Evolutionary conservation across 345 rosid genomes (phyloP), one percentile per base, ranked within the genome.

Genomic region (Turritis glabra): DNA sequence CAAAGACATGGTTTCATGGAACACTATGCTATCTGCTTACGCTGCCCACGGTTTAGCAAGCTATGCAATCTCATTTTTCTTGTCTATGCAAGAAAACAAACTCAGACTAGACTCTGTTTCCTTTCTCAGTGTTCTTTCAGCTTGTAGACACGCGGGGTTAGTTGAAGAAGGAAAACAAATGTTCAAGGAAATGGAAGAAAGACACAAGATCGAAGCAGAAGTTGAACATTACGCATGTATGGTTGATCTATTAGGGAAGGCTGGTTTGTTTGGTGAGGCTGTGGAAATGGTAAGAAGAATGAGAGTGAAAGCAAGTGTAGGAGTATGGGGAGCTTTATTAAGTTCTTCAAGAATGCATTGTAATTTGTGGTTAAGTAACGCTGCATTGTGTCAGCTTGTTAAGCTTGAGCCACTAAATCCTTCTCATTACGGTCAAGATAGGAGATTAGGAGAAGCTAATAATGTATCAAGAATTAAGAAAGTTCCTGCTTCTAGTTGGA

Each of bases 161-260:
- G 76, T 84, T 17, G 84, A 84, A 79, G 86, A 86, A 75, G 88
- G 93, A 26, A 83, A 75, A 72, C 43, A 7, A 44, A 23, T 86
- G 8, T 86, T 86, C 68, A 52, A 73, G 44, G 81, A 75, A 18
- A 88, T 88, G 86, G 41, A 55, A 25, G 81, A 86, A 64, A 64
- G 29, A 54, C 76, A 74, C 69, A 53, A 72, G 67, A 54, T 83
- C 19, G 47, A 76, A 67, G 80, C 82, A 2, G 72, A 80, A 55
- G 71, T 69, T 7, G 85, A 83, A 54, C 90, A 86, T 19, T 86
- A 85, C 7, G 86, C 93, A 10, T 86, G 90, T 48, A 84, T 85
- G 84, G 85, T 85, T 48, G 93, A 88, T 81, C 69, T 86, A 15
- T 70, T 88, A 60, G 89, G 89, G 61, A 89, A 88, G 64, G 82